A percentile compares a stretch with the other conserved stretches of the same genome.
phyloP scores from a whole-genome alignment of 2,329 filamentous ascomycete genomes.

The Pestalotiopsis sp. region DNA sequence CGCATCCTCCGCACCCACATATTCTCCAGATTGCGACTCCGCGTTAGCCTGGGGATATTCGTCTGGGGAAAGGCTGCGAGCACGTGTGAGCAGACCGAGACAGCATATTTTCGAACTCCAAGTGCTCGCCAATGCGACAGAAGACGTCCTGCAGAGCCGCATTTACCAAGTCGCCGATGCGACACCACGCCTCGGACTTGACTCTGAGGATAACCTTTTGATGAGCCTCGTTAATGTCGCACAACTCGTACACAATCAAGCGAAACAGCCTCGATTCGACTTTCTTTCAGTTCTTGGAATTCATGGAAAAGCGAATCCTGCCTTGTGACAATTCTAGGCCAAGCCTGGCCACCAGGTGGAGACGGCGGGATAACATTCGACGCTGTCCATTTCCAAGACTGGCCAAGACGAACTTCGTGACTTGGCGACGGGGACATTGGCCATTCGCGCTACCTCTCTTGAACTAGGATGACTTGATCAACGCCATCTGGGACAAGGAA shows the following conservation, averaged over 20 bases:
- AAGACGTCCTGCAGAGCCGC: background rate
- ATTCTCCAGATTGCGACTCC: background rate
- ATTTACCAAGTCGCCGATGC: background rate
- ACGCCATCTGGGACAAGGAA: background rate
- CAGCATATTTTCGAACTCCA: background rate
- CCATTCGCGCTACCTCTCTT: background rate
- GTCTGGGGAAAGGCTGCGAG: too few relatives aligned
- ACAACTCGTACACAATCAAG: background rate
- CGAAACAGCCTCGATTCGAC: background rate
- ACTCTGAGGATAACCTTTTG: background rate
- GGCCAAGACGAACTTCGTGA: slow-evolving; percentile 5
- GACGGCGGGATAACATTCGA: slow-evolving; percentile 10
- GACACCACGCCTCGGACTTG: background rate
- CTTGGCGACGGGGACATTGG: slow-evolving; percentile 2
- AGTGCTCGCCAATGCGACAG: background rate
- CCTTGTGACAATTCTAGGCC: background rate
- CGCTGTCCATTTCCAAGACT: slow-evolving; percentile 2
- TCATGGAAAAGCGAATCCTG: background rate
- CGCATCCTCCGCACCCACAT: background rate
- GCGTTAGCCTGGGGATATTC: background rate
- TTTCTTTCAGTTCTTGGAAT: background rate
- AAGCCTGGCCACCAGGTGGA: background rate
- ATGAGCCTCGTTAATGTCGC: background rate
- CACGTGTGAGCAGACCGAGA: too few relatives aligned
- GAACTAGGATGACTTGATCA: background rate